Evolutionary conservation across 441 rosid species (phyloP).

Genomic region (Manihot esculenta): DNA sequence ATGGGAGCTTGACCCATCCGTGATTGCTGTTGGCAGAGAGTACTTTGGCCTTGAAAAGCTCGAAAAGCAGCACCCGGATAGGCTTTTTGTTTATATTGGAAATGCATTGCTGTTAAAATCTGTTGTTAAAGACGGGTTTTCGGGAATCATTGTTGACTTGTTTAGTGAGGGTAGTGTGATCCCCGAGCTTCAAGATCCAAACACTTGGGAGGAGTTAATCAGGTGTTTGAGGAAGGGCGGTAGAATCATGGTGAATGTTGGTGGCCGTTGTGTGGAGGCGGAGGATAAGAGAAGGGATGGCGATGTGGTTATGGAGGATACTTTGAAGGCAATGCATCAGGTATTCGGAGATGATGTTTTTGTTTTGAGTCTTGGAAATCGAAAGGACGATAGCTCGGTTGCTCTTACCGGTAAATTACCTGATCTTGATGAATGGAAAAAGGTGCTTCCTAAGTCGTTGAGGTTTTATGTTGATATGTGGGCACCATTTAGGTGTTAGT

Average conservation of each 20-base stretch:
- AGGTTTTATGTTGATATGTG: conserved; percentile 65
- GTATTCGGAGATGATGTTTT: conserved; percentile 55
- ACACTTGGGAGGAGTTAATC: conserved; percentile 60
- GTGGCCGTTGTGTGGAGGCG: conserved; percentile 80
- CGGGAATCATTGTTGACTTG: conserved; percentile 77
- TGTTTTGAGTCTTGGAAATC: conserved; percentile 52
- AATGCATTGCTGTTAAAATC: conserved; percentile 60
- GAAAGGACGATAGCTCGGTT: conserved; percentile 63
- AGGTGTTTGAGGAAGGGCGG: conserved; percentile 63
- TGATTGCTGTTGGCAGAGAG: conserved; percentile 68
- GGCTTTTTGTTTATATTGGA: conserved; percentile 62
- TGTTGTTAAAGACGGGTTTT: conserved; percentile 50
- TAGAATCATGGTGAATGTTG: conserved; percentile 80
- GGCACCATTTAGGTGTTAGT: conserved; percentile 37
- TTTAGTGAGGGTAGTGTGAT: conserved; percentile 69
- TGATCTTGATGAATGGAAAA: conserved; percentile 60
- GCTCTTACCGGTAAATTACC: conserved; percentile 70
- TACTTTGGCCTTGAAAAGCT: conserved; percentile 67
- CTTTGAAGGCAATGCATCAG: conserved; percentile 57
- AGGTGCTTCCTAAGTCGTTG: conserved; percentile 46
- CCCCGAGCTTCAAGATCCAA: conserved; percentile 78
- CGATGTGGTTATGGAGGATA: conserved; percentile 63
- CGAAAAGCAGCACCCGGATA: conserved; percentile 54
- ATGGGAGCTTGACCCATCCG: conserved; percentile 88
- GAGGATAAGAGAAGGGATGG: conserved; percentile 71